Evolutionary conservation across 169 alveolate species (phyloP), one percentile per base, ranked within the genome.

Genomic region (Plasmodium ovale): DNA sequence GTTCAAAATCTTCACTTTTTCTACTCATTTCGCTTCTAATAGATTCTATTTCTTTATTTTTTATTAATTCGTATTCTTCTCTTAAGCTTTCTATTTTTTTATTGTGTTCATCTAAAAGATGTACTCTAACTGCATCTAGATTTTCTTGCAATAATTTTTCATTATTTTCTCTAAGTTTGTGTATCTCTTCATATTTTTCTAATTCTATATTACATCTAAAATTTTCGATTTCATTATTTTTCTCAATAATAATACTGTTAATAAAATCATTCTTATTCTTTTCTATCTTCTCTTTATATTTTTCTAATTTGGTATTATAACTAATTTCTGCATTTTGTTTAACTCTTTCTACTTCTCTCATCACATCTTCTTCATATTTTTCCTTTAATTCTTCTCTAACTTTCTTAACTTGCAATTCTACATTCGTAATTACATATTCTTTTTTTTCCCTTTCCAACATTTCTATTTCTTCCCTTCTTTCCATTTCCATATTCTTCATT

Each of bases 231-330:
- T 85, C 91, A 19, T 58, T 56, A 49, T 85, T 85, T 19, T 85
- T 85, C 37, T 85, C 87, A 33, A 85, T 69, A 31, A 68, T 67
- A 39, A 85, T 33, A 69, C 59, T 67, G 35, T 85, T 85, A 56
- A 85, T 85, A 60, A 85, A 85, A 16, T 68, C 87, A 56, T 85
- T 85, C 59, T 85, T 85, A 54, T 54, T 70, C 56, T 85, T 71
- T 60, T 85, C 91, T 21, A 68, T 39, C 44, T 69, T 54, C 39
- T 85, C 91, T 85, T 85, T 85, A 58, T 69, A 85, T 62, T 85
- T 68, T 69, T 85, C 91, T 10, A 85, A 60, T 37, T 56, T 85
- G 3, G 44, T 27, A 53, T 85, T 54, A 60, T 44, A 85, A 60
- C 69, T 53, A 31, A 23, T 31, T 53, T 85, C 77, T 2, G 87